Base-by-base conservation (phyloP, 768 basidiomycete species). In the Termitomyces sp. region DNA sequence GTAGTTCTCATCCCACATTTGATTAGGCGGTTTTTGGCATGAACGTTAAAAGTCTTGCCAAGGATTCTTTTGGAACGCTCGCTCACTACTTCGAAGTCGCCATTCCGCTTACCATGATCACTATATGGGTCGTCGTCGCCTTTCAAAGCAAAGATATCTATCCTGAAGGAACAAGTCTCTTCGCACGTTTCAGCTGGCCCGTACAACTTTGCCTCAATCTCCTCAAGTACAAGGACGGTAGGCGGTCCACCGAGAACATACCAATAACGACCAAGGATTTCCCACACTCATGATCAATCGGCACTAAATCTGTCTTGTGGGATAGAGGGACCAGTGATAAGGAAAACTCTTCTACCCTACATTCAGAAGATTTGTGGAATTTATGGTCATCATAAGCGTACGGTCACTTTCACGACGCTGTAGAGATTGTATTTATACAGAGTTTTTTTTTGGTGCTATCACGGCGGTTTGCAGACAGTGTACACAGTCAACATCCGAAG, bases 111-210 rank as follows among this genome's bases (percentile, higher is more conserved):
- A 87, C 84, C 0, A 7, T 76, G 4, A 56, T 77, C 16, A 82
- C 82, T 7, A 61, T 78, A 18, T 87, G 84, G 83, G 64, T 81
- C n/a, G 75, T 84, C 33, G 70, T 85, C 41, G 79, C 83, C 8
- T 77, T 83, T 63, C 83, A 84, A 62, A 77, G 73, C 62, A 75
- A 73, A 43, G 68, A 75, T 55, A 66, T 77, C 23, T 75, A 77
- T 47, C 69, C 64, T 7, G 23, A 23, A 23, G 23, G 23, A 23
- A 23, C 23, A 23, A 23, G 23, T 23, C 23, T 23, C 1, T 23
- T 23, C 23, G 23, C 23, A 23, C 23, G 23, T n/a, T 66, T 78
- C 0, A 64, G 62, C 10, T 78, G 76, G 76, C 78, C 78, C 6
- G 38, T 72, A 32, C 50, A 64, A 32, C 63, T 76, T 28, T 63